These are phyloP conservation scores for Neonectria sp. DNA, from an alignment of 2,329 filamentous ascomycete genomes.

Conservation along the genomic window DNA sequence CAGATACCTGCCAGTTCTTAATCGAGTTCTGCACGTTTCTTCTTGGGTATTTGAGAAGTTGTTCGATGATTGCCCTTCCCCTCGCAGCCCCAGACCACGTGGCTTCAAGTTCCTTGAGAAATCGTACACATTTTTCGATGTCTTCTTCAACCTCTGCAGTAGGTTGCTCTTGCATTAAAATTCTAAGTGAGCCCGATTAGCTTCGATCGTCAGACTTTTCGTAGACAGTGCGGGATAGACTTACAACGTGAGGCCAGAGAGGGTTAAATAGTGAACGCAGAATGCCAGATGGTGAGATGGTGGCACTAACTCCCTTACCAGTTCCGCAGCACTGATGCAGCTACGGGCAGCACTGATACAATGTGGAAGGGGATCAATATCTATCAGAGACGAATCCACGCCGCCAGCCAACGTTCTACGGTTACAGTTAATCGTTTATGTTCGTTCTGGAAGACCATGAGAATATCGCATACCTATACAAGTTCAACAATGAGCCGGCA, in stretches of 20 bases:
- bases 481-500: conserved; percentile 46
- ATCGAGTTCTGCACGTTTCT: neutral
- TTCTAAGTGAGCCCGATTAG: conserved; percentile 15
- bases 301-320: conserved; percentile 41
- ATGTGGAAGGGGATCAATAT: conserved; percentile 34
- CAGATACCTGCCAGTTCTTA: neutral
- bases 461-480: conserved; percentile 35
- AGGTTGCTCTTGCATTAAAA: conserved; percentile 35
- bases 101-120: conserved; percentile 43
- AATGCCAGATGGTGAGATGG: conserved; percentile 48
- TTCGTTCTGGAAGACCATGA: too few relatives aligned
- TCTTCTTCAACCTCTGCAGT: conserved; percentile 26
- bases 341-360: conserved; percentile 45
- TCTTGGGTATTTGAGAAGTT: conserved; percentile 30
- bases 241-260: conserved; percentile 47
- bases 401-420: conserved; percentile 1
- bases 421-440: neutral
- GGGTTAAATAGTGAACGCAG: conserved; percentile 46
- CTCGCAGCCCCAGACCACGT: conserved; percentile 45
- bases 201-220: neutral
- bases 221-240: neutral
- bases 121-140: conserved; percentile 39
- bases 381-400: neutral
- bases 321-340: conserved; percentile 47
- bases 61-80: conserved; percentile 45